phyloP scores from a whole-genome alignment of 2,329 filamentous ascomycete species.

The Thelonectria olida region DNA sequence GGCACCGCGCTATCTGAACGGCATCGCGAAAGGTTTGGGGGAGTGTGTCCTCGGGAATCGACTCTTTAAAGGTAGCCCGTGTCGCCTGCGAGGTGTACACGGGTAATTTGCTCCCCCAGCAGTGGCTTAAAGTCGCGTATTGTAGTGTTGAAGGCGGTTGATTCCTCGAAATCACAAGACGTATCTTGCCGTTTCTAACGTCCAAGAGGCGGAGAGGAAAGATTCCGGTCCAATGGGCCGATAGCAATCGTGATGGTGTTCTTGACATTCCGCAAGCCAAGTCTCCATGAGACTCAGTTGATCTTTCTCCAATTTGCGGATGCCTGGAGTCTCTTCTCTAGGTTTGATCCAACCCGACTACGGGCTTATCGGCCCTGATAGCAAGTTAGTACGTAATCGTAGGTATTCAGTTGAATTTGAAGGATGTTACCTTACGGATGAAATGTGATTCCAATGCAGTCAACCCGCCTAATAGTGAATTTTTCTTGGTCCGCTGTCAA shows the following conservation, averaged over 20 bases:
- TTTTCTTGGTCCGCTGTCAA: not conserved
- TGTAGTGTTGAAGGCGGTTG: not conserved
- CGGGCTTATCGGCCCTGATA: not conserved
- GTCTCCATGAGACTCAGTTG: not conserved
- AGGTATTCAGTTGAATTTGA: not conserved
- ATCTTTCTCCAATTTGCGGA: not conserved
- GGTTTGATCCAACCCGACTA: not conserved
- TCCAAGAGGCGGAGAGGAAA: not conserved
- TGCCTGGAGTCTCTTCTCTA: not conserved
- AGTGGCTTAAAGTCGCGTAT: conserved; percentile 1
- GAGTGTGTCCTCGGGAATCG: not conserved
- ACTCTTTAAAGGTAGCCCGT: not conserved
- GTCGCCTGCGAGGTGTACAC: not conserved
- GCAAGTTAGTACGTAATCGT: not conserved
- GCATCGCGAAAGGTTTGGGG: not conserved
- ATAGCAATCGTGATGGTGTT: not conserved
- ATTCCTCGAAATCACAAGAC: not conserved
- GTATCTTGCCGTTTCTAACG: not conserved
- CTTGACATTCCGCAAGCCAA: not conserved
- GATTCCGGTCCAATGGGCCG: not conserved
- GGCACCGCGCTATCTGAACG: not conserved
- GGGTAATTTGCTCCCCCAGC: not conserved
- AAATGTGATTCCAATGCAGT: not conserved
- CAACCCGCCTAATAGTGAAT: not conserved
- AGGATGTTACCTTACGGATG: not conserved